A percentile compares a stretch with the other conserved stretches of the same genome.
Evolutionary conservation across 225 moss, liverwort and hornwort species (phyloP).

Genomic region (Bryum argenteum): DNA sequence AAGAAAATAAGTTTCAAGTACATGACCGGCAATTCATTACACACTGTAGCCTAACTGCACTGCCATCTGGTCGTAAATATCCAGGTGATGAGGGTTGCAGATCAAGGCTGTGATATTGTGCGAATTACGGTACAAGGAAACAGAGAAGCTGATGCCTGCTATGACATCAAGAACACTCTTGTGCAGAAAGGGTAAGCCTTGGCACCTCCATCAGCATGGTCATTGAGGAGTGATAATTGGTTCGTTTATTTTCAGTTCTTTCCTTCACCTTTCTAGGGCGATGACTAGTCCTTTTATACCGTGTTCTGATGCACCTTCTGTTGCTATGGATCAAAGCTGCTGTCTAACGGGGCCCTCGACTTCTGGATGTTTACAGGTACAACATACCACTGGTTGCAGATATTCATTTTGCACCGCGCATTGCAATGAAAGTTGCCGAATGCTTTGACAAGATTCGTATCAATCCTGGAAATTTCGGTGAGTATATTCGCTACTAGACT

Average conservation of each 20-base stretch:
- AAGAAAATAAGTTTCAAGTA: background rate
- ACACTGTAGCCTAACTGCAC: constrained; percentile 7
- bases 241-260: constrained; percentile 2
- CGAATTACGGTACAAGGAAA: constrained; percentile 96
- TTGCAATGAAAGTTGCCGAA: constrained; percentile 93
- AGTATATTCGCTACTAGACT: constrained; percentile 24
- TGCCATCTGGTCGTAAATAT: constrained; percentile 28
- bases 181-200: constrained; percentile 86
- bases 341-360: constrained; percentile 21
- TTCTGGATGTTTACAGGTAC: constrained; percentile 57
- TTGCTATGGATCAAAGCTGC: constrained; percentile 1
- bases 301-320: constrained; percentile 15
- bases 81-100: constrained; percentile 96
- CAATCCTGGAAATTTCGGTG: constrained; percentile 97
- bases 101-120: constrained; percentile 88
- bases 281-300: background rate
- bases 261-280: background rate
- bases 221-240: background rate
- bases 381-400: constrained; percentile 90
- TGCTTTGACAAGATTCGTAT: constrained; percentile 98
- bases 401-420: constrained; percentile 90
- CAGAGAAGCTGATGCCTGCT: constrained; percentile 89
- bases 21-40: background rate
- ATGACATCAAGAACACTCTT: constrained; percentile 91
- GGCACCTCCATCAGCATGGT: constrained; percentile 13